These are phyloP conservation scores for Elaeagnus macrophylla DNA, from an alignment of 306 rosid genomes.

Conservation along the genomic window DNA sequence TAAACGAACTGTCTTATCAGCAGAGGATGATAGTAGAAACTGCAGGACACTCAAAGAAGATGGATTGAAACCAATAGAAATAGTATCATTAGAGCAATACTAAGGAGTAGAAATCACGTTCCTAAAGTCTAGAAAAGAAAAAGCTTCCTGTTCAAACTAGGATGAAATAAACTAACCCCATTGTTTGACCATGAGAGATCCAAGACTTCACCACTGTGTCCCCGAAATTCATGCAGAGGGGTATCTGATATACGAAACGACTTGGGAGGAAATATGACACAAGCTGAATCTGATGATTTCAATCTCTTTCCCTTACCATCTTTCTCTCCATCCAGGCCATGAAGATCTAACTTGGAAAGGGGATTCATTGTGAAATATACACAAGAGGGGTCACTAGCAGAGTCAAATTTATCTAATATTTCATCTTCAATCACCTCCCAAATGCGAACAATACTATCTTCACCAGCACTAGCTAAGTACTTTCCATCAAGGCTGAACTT, in stretches of 20 bases:
- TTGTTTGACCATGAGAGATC: constrained; percentile 83
- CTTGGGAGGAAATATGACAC: constrained; percentile 68
- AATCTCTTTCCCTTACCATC: constrained; percentile 26
- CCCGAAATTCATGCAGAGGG: constrained; percentile 70
- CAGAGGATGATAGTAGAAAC: constrained; percentile 77
- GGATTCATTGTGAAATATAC: constrained; percentile 55
- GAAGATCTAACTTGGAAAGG: constrained; percentile 37
- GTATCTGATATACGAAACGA: constrained; percentile 46
- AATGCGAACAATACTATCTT: constrained; percentile 70
- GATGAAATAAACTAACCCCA: constrained; percentile 54
- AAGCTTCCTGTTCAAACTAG: neutral
- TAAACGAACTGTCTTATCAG: constrained; percentile 72
- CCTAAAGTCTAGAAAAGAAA: neutral
- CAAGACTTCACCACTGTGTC: constrained; percentile 59
- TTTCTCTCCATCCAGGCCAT: constrained; percentile 40
- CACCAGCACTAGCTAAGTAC: constrained; percentile 74
- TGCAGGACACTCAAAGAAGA: constrained; percentile 24
- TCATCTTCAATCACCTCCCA: constrained; percentile 71
- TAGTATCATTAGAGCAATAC: neutral
- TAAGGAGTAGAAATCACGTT: neutral
- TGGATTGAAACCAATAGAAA: constrained; percentile 3
- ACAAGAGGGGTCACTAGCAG: constrained; percentile 48
- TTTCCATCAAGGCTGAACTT: constrained; percentile 78
- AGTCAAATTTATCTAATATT: constrained; percentile 33
- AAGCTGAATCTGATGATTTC: constrained; percentile 55